Conservation (phyloP, 305 asterid species). For the Ilex paraguariensis region DNA sequence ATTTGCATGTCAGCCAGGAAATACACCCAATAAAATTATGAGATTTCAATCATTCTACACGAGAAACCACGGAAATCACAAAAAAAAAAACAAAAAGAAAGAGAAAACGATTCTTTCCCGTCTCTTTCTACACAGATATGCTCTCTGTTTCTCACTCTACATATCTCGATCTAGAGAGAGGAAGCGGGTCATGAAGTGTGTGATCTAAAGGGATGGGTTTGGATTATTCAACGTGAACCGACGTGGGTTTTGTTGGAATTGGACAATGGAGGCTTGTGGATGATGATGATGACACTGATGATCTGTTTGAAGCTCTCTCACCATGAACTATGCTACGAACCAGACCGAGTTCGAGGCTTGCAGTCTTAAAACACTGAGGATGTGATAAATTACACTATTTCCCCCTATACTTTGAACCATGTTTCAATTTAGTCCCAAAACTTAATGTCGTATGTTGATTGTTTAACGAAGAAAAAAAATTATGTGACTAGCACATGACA, state of each 20-base stretch:
- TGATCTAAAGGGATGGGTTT: not conserved
- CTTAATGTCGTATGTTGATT: no score
- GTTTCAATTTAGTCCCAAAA: no score
- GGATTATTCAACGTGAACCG: constrained; percentile 3
- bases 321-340: not conserved
- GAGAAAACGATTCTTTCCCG: not conserved
- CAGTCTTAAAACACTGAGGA: no score
- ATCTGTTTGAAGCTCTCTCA: constrained; percentile 7
- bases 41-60: not conserved
- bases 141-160: not conserved
- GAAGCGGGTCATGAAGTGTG: not conserved
- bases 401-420: no score
- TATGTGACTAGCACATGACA: no score
- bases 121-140: not conserved
- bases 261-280: constrained; percentile 7
- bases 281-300: not conserved
- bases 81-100: not conserved
- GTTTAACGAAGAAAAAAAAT: no score
- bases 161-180: not conserved
- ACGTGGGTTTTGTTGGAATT: constrained; percentile 2
- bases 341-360: not conserved
- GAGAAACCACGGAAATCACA: not conserved
- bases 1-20: not conserved
- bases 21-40: not conserved
- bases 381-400: no score